Evolutionary conservation across 169 alveolate genomes (phyloP).

Genomic region (Plasmodium vinckei): DNA sequence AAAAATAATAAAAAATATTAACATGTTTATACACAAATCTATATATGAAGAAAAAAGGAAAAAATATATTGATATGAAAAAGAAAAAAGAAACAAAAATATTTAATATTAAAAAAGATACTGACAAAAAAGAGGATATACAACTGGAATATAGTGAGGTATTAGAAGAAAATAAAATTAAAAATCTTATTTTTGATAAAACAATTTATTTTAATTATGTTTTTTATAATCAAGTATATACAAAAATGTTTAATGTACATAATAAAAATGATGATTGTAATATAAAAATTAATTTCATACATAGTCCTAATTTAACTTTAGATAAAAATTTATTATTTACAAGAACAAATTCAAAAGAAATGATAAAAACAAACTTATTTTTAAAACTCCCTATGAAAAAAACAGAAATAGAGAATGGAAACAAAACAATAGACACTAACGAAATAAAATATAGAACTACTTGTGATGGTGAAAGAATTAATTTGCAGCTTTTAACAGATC

Average conservation of each 20-base stretch:
- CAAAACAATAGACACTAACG: too few species aligned
- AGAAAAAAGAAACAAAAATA: conserved; percentile 3
- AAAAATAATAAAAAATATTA: conserved; percentile 6
- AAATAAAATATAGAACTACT: background rate
- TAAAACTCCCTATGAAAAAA: background rate
- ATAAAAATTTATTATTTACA: background rate
- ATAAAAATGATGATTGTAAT: conserved; percentile 12
- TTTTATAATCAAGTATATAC: conserved; percentile 13
- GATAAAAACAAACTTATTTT: background rate
- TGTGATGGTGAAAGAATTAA: background rate
- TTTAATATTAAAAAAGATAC: background rate
- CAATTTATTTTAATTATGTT: conserved; percentile 22
- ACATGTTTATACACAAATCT: conserved; percentile 18
- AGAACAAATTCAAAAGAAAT: conserved; percentile 1
- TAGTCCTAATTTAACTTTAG: conserved; percentile 21
- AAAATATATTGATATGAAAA: conserved; percentile 43
- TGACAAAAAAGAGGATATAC: background rate
- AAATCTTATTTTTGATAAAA: conserved; percentile 20
- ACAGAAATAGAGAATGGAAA: background rate
- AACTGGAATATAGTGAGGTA: background rate
- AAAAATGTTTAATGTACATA: conserved; percentile 12
- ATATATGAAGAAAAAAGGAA: conserved; percentile 42
- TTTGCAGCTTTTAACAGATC: background rate
- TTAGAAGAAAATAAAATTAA: conserved; percentile 36
- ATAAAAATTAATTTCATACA: conserved; percentile 12